Evolutionary conservation across 495 filamentous ascomycete species (phyloP).

Genomic region (Talaromyces proteolyticus): DNA sequence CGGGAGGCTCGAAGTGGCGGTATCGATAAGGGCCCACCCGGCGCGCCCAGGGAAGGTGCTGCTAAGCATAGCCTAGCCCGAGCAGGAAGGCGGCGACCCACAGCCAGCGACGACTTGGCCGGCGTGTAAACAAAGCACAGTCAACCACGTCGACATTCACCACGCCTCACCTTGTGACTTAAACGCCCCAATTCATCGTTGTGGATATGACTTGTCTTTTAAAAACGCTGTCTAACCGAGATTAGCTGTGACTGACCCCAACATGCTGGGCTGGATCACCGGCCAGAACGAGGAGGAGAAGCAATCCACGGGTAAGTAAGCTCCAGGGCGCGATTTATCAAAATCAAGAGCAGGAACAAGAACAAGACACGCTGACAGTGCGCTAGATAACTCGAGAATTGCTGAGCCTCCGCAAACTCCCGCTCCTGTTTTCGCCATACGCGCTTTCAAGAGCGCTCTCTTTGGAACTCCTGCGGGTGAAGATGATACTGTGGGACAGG

Average conservation of each 20-base stretch:
- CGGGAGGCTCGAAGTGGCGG: slow-evolving; percentile 2
- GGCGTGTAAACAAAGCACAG: slow-evolving; percentile 27
- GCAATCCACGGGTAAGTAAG: slow-evolving; percentile 18
- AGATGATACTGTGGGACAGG: slow-evolving; percentile 16
- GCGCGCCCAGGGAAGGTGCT: too few species aligned
- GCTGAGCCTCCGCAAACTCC: slow-evolving; percentile 81
- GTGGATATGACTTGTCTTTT: not conserved
- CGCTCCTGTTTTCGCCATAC: slow-evolving; percentile 87
- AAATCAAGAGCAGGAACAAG: not conserved
- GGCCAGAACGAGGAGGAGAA: slow-evolving; percentile 17
- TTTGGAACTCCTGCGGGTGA: slow-evolving; percentile 75
- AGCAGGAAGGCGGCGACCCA: slow-evolving; percentile 5
- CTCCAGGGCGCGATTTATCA: slow-evolving; percentile 6
- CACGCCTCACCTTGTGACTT: not conserved
- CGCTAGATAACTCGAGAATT: slow-evolving; percentile 29
- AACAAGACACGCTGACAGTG: not conserved
- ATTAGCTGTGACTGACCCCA: slow-evolving; percentile 1
- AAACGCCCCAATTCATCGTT: not conserved
- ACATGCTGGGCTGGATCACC: slow-evolving; percentile 25
- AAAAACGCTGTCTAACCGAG: not conserved
- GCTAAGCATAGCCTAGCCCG: too few species aligned
- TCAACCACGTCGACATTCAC: slow-evolving; percentile 22
- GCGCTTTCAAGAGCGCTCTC: slow-evolving; percentile 83
- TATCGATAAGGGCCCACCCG: slow-evolving; percentile 8
- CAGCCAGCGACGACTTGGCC: not conserved